phyloP scores from a whole-genome alignment of 1,284 basidiomycete species.

The Agaricales sp. region DNA sequence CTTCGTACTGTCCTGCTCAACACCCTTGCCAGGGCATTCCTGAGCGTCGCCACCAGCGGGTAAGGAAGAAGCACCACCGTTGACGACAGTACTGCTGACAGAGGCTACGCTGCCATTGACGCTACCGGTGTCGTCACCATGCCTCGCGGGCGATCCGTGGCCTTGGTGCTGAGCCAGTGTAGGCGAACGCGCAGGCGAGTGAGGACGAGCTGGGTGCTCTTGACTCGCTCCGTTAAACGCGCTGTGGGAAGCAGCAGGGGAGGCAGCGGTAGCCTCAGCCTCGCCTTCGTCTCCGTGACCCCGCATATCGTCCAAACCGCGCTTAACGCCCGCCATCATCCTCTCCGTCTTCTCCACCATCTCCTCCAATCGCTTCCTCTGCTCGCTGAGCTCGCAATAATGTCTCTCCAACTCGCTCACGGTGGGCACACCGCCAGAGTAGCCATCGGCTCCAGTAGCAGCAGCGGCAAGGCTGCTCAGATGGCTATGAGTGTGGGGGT shows the following conservation, averaged over 20 bases:
- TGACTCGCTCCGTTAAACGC: too few species aligned
- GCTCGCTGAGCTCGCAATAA: constrained; percentile 49
- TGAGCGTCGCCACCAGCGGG: too few species aligned
- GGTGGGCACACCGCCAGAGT: constrained; percentile 35
- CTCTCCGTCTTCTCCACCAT: constrained; percentile 63
- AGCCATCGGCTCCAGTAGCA: constrained; percentile 22
- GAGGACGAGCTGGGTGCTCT: not conserved
- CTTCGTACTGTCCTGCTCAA: too few species aligned
- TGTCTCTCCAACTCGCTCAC: constrained; percentile 57
- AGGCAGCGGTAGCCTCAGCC: not conserved
- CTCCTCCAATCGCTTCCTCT: constrained; percentile 53
- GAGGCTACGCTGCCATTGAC: not conserved
- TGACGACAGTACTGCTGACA: not conserved
- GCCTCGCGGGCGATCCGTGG: not conserved
- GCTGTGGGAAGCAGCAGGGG: not conserved
- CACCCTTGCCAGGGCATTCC: too few species aligned
- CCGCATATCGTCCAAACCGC: constrained; percentile 64
- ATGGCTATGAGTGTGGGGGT: too few species aligned
- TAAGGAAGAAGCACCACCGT: too few species aligned
- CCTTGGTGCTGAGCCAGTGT: not conserved
- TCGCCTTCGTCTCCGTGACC: constrained; percentile 9
- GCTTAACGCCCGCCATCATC: constrained; percentile 58
- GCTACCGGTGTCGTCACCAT: not conserved
- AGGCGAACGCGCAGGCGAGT: not conserved
- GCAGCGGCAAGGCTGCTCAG: too few species aligned